These are phyloP conservation scores for Podosphaera fusca DNA, from an alignment of 2,329 filamentous ascomycete species.

Conservation along the genomic window DNA sequence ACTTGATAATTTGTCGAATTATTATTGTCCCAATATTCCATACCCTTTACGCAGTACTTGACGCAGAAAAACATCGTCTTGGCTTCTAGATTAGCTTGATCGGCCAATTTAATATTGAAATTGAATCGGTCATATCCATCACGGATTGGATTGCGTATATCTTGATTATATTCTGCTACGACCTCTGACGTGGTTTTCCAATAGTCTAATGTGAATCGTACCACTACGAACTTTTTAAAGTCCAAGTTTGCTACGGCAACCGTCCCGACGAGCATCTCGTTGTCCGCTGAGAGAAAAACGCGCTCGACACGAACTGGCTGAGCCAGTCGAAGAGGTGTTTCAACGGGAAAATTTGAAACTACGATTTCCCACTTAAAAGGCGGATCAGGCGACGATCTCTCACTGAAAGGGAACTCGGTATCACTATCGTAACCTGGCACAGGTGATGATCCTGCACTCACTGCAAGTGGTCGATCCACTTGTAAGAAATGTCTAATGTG, in stretches of 20 bases:
- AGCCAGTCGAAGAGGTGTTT: conserved; percentile 36
- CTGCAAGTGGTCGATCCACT: conserved; percentile 81
- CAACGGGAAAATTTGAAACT: conserved; percentile 58
- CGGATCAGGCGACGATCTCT: conserved; percentile 23
- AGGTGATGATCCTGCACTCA: conserved; percentile 83
- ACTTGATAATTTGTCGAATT: conserved; percentile 69
- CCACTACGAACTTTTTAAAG: conserved; percentile 74
- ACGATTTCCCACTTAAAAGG: conserved; percentile 72
- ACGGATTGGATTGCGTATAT: conserved; percentile 43
- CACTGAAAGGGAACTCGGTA: conserved; percentile 63
- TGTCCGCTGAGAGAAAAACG: conserved; percentile 69
- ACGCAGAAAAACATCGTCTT: conserved; percentile 89
- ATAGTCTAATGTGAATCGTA: conserved; percentile 87
- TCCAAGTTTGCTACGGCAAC: conserved; percentile 71
- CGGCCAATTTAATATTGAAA: conserved; percentile 81
- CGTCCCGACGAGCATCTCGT: conserved; percentile 64
- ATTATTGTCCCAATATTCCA: conserved; percentile 95
- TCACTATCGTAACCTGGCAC: conserved; percentile 75
- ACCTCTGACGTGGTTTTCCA: conserved; percentile 98
- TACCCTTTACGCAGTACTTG: conserved; percentile 61
- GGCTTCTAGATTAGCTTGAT: conserved; percentile 71
- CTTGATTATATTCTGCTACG: conserved; percentile 62
- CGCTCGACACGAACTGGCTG: conserved; percentile 61
- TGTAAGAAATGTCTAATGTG: conserved; percentile 91
- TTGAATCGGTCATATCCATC: conserved; percentile 69